Base-by-base conservation (phyloP, 2,329 filamentous ascomycete species). In the Pseudocercospora fijiensis region DNA sequence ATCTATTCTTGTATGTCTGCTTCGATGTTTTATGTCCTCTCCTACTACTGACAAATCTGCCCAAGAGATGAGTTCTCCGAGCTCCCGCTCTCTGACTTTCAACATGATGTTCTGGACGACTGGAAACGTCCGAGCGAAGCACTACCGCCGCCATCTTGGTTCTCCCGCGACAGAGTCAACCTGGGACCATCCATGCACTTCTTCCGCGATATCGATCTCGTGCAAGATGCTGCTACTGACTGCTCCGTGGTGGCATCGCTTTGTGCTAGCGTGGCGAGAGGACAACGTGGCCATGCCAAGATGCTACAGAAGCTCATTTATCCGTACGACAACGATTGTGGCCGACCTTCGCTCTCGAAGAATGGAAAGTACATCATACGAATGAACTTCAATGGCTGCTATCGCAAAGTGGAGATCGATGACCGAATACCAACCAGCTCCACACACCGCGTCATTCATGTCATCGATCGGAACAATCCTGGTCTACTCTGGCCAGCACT, bases 161-260 rank as follows among this genome's bases (percentile, higher is more conserved):
- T 75, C 22, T 69, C 74, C 1, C 68, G 68, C 4, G 69, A 72
- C 30, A 70, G 73, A 30, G 65, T 63, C 27, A 68, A 73, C 11
- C 67, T 75, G 3, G 76, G 76, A 2, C 83, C 82, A 13, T 78
- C 85, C 10, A 90, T 91, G 86, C 77, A 79, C 53, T 80, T 84
- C 16, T 77, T 78, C 6, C 78, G 82, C 8, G 83, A 85, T 13
- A 87, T 90, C 65, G 94, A 99, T 76, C 84, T 99, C 7, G 92
- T 97, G 2, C 95, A 99, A 77, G 95, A 99, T 77, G 88, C 96
- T 64, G 93, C 94, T 4, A 96, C 94, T 0, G 95, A 99, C 76
- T 99, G 95, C 75, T 98, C 95, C 1, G 94, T 99, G 3, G 94
- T 99, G 27, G 95, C 95, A 16, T 97, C 95, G 75, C 83, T 99